A percentile compares a stretch with the other conserved stretches of the same genome.
phyloP scores from a whole-genome alignment of 2,329 filamentous ascomycete genomes.

The Aspergillus carbonarius region DNA sequence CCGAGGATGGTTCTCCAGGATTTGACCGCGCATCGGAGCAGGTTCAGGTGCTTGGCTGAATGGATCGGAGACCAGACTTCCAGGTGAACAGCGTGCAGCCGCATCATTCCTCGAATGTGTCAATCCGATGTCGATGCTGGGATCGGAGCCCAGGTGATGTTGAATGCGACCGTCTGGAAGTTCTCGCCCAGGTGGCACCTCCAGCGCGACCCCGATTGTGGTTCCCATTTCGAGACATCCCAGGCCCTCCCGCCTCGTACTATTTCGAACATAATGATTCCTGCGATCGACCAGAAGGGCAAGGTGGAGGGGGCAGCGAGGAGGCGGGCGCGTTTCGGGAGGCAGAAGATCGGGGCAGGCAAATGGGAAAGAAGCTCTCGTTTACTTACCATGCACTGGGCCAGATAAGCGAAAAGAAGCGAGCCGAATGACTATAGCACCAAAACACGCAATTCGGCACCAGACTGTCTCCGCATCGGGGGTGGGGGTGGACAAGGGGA shows the following conservation, averaged over 20 bases:
- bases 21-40: not conserved
- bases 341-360: constrained; percentile 16
- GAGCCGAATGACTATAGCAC: constrained; percentile 28
- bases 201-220: constrained; percentile 9
- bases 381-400: constrained; percentile 26
- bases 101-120: not conserved
- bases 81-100: not conserved
- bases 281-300: not conserved
- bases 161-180: constrained; percentile 18
- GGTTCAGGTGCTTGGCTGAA: not conserved
- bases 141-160: not conserved
- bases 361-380: constrained; percentile 18
- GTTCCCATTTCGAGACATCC: constrained; percentile 1
- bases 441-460: constrained; percentile 21
- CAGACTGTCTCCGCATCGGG: constrained; percentile 22
- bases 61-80: not conserved
- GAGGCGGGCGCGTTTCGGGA: constrained; percentile 9
- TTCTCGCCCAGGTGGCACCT: constrained; percentile 8
- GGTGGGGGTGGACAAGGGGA: constrained; percentile 6
- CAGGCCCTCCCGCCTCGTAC: not conserved
- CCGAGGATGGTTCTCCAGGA: not conserved
- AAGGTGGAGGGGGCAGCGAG: not conserved
- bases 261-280: not conserved
- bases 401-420: constrained; percentile 26
- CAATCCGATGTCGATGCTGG: not conserved